These are phyloP conservation scores for Auricularia sp. DNA, from an alignment of 768 basidiomycete genomes.

Conservation along the genomic window DNA sequence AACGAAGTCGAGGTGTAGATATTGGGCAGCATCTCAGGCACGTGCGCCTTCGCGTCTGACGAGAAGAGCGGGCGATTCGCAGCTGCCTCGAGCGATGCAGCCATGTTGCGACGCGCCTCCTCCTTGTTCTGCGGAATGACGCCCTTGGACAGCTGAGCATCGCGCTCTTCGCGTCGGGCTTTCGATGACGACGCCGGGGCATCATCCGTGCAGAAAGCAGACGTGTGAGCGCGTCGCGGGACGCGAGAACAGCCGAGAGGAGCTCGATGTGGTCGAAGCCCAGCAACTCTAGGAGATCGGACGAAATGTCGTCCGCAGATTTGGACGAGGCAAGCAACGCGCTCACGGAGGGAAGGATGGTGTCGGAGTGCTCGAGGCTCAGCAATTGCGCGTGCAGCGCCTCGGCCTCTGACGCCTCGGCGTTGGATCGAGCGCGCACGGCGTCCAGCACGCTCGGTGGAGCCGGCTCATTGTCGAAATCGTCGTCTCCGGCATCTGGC, in stretches of 20 bases:
- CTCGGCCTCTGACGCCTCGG: not conserved
- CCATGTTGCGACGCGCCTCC: not conserved
- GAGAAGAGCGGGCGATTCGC: conserved; percentile 4
- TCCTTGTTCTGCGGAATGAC: not conserved
- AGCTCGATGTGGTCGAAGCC: conserved; percentile 81
- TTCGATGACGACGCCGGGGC: not conserved
- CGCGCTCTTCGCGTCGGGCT: not conserved
- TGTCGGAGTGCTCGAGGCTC: not conserved
- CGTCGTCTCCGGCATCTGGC: not conserved
- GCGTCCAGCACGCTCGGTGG: not conserved
- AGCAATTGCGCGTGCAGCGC: not conserved
- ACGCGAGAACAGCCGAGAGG: conserved; percentile 20
- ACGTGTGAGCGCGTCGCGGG: not conserved
- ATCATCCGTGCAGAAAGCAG: not conserved
- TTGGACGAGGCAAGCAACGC: conserved; percentile 7
- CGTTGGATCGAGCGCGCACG: not conserved
- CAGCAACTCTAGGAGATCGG: conserved; percentile 65
- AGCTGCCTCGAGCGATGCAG: not conserved
- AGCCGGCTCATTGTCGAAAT: not conserved
- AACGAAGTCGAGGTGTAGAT: conserved; percentile 68
- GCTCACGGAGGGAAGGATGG: conserved; percentile 3
- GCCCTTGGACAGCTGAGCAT: not conserved
- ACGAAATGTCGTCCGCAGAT: conserved; percentile 62
- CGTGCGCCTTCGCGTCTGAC: conserved; percentile 14
- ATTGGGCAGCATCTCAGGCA: conserved; percentile 66